phyloP scores from a whole-genome alignment of 2,329 filamentous ascomycete species.

The Scytalidium sp. region DNA sequence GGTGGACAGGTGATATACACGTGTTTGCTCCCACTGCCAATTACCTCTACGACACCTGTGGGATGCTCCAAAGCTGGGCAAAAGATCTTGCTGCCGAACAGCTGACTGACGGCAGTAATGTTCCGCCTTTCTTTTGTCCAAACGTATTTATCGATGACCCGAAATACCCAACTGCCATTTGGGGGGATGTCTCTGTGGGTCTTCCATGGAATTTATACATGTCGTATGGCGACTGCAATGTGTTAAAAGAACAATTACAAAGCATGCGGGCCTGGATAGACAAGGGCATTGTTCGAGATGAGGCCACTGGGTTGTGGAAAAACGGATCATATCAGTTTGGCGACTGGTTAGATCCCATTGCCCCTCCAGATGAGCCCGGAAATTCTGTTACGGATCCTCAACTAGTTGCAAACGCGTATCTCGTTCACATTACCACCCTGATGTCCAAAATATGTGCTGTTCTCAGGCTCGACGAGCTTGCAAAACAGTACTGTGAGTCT shows the following conservation, averaged over 20 bases:
- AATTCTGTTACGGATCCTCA: conserved; percentile 36
- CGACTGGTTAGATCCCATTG: conserved; percentile 47
- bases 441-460: conserved; percentile 31
- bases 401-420: conserved; percentile 45
- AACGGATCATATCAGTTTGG: conserved; percentile 34
- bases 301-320: conserved; percentile 37
- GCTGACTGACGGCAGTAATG: conserved; percentile 11
- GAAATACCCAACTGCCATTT: conserved; percentile 26
- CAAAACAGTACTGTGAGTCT: conserved; percentile 15
- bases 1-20: conserved; percentile 46
- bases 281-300: conserved; percentile 34
- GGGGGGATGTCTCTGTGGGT: conserved; percentile 41
- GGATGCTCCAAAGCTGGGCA: conserved; percentile 39
- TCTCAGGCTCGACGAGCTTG: conserved; percentile 24
- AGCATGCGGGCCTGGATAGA: conserved; percentile 39
- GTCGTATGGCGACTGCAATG: conserved; percentile 32
- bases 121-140: conserved; percentile 15
- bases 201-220: conserved; percentile 39
- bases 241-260: conserved; percentile 36
- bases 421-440: conserved; percentile 39
- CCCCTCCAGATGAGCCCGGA: conserved; percentile 37
- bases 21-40: conserved; percentile 41
- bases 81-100: conserved; percentile 38
- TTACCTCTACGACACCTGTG: conserved; percentile 37
- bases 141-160: conserved; percentile 12